phyloP scores from a whole-genome alignment of 345 rosid species.

The Ricinus communis region DNA sequence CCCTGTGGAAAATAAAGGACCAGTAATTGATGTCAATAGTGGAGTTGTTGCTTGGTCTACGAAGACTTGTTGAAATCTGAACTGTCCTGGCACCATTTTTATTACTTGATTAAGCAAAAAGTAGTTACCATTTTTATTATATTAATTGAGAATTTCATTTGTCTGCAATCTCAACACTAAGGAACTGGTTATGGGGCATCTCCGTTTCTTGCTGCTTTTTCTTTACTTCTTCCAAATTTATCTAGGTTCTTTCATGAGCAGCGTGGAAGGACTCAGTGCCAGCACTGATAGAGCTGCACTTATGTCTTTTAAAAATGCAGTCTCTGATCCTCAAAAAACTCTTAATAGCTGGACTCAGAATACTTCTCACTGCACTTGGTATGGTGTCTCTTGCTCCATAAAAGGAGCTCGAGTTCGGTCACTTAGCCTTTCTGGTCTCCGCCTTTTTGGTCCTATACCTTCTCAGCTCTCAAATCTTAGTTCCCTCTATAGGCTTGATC shows the following conservation, averaged over 20 bases:
- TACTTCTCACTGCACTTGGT: constrained; percentile 26
- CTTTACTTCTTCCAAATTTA: not conserved
- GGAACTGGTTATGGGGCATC: not conserved
- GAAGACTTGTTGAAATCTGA: too few relatives aligned
- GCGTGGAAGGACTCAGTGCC: not conserved
- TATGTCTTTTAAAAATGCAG: constrained; percentile 17
- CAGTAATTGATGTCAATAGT: too few relatives aligned
- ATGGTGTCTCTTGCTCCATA: constrained; percentile 17
- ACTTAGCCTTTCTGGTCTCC: not conserved
- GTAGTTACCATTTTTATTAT: too few relatives aligned
- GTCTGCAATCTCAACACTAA: not conserved
- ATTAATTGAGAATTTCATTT: too few relatives aligned
- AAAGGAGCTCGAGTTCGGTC: not conserved
- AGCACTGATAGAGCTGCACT: constrained; percentile 27
- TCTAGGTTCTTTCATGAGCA: not conserved
- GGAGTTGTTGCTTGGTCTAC: too few relatives aligned
- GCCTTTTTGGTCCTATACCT: not conserved
- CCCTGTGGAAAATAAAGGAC: too few relatives aligned
- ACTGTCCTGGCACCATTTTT: too few relatives aligned
- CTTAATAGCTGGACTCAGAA: constrained; percentile 24
- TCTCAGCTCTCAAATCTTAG: constrained; percentile 23
- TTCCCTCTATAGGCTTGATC: constrained; percentile 14
- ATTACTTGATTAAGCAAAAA: too few relatives aligned
- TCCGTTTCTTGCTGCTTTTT: not conserved
- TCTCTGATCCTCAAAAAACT: constrained; percentile 25